phyloP scores from a whole-genome alignment of 2,329 filamentous ascomycete species.

The Dactylellina haptotyla region DNA sequence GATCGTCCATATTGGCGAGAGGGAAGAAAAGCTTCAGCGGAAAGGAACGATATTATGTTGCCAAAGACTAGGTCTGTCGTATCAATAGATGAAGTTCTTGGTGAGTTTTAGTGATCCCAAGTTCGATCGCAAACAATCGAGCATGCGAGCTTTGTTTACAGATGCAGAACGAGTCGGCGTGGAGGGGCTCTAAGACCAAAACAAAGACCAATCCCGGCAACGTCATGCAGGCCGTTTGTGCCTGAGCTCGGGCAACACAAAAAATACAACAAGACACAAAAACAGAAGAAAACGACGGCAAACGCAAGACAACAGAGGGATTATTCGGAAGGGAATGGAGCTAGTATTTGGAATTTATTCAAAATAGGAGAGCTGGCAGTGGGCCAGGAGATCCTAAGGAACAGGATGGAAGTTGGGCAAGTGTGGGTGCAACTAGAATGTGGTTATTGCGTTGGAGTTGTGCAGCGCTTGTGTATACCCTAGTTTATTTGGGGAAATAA shows the following conservation, averaged over 20 bases:
- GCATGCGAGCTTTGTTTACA: constrained; percentile 31
- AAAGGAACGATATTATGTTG: background rate
- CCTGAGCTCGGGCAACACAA: constrained; percentile 18
- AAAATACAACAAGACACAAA: constrained; percentile 31
- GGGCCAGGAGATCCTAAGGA: too few relatives aligned
- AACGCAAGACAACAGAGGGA: too few relatives aligned
- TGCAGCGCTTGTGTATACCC: too few relatives aligned
- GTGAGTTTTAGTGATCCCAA: background rate
- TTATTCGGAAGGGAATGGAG: too few relatives aligned
- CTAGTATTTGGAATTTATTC: too few relatives aligned
- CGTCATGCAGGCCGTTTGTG: constrained; percentile 25
- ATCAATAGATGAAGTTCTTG: background rate
- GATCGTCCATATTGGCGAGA: constrained; percentile 39
- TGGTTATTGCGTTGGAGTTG: too few relatives aligned
- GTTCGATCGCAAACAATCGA: background rate
- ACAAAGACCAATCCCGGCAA: constrained; percentile 32
- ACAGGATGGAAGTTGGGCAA: too few relatives aligned
- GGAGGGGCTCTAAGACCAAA: constrained; percentile 20
- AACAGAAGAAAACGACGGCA: background rate
- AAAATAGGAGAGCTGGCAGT: too few relatives aligned
- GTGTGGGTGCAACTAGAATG: too few relatives aligned
- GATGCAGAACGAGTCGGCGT: background rate
- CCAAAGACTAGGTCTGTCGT: background rate
- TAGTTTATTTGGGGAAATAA: too few relatives aligned
- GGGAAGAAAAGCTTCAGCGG: background rate